Conservation (phyloP, 2,329 filamentous ascomycete genomes). For the Neopestalotiopsis sp. region DNA sequence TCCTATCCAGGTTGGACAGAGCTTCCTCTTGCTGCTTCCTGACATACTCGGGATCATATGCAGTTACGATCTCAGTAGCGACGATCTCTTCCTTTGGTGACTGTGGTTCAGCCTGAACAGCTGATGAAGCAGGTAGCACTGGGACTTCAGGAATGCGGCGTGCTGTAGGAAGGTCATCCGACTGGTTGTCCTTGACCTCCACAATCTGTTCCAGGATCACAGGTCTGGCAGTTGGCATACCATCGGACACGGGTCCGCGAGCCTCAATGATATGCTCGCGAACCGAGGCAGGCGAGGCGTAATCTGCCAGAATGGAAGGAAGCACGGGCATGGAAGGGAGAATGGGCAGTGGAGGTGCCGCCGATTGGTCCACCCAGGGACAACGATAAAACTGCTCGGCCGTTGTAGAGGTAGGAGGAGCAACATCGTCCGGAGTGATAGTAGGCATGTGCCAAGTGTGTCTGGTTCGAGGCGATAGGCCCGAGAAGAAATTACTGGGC, state of each 20-base stretch:
- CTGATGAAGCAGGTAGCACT: conserved; percentile 36
- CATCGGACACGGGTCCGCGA: conserved; percentile 55
- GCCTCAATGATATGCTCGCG: conserved; percentile 30
- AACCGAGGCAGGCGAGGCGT: conserved; percentile 73
- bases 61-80: conserved; percentile 68
- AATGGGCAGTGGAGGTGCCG: conserved; percentile 40
- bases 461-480: conserved; percentile 74
- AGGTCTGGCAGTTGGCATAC: conserved; percentile 71
- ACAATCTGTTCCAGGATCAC: conserved; percentile 46
- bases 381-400: conserved; percentile 90
- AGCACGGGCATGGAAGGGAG: conserved; percentile 28
- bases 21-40: conserved; percentile 74
- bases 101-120: conserved; percentile 36
- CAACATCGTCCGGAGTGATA: conserved; percentile 56
- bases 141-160: conserved; percentile 31
- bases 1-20: conserved; percentile 79
- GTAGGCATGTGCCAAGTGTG: conserved; percentile 79
- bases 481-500: conserved; percentile 89
- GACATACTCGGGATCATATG: conserved; percentile 78
- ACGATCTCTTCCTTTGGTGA: conserved; percentile 60
- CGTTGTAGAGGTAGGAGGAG: conserved; percentile 82
- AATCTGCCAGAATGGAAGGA: conserved; percentile 39
- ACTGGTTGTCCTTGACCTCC: conserved; percentile 35
- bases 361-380: conserved; percentile 67
- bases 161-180: conserved; percentile 35